A percentile compares a stretch with the other conserved stretches of the same genome.
Conservation (phyloP, 331 rosid genomes). For the Pyracantha coccinea region DNA sequence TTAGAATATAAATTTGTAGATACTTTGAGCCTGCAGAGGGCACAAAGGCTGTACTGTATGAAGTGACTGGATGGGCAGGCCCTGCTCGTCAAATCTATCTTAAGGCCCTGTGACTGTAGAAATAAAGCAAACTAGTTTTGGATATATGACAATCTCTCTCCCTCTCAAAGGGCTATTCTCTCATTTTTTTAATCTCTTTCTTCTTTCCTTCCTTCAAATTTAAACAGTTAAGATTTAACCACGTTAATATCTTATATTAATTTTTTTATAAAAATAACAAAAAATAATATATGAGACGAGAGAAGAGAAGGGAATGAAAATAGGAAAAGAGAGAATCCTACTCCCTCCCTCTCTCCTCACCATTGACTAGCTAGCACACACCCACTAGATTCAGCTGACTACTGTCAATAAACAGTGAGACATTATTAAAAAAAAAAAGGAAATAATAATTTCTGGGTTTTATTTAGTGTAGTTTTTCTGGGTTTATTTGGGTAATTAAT, state of each 20-base stretch:
- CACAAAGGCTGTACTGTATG: slow-evolving; percentile 52
- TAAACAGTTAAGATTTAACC: no score
- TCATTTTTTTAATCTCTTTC: no score
- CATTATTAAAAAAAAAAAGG: not conserved
- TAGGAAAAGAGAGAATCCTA: no score
- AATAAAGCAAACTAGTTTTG: slow-evolving; percentile 24
- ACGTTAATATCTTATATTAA: no score
- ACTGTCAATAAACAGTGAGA: not conserved
- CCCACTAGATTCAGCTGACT: slow-evolving; percentile 32
- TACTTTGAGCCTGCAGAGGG: slow-evolving; percentile 26
- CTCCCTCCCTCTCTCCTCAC: not conserved
- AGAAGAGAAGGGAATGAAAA: no score
- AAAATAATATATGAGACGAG: no score
- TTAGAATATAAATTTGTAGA: slow-evolving; percentile 6
- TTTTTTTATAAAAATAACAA: no score
- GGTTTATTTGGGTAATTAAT: slow-evolving; percentile 3
- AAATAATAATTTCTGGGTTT: not conserved
- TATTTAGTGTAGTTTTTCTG: not conserved
- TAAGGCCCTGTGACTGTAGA: slow-evolving; percentile 27
- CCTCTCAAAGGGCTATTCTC: no score
- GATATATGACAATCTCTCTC: slow-evolving; percentile 3
- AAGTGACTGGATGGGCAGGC: slow-evolving; percentile 78
- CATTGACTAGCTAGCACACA: slow-evolving; percentile 16
- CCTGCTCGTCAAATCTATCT: slow-evolving; percentile 66
- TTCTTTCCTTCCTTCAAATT: no score